These are phyloP conservation scores for Syzygium grande DNA, from an alignment of 345 rosid species.

Conservation along the genomic window DNA sequence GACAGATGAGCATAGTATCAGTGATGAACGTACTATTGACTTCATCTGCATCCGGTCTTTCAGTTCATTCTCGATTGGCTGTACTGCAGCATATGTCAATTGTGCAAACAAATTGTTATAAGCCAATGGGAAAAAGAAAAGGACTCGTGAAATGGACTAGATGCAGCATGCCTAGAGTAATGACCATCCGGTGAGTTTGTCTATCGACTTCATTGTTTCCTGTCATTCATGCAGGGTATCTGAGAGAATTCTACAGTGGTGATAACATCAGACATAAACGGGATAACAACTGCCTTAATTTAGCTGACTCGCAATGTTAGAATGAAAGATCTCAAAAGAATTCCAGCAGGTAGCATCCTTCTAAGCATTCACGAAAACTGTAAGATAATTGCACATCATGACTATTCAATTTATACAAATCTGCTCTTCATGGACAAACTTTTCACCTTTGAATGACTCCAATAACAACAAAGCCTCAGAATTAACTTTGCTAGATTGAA, in stretches of 20 bases:
- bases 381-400: background rate
- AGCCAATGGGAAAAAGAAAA: background rate
- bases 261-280: background rate
- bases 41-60: conserved; percentile 49
- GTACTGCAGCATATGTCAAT: conserved; percentile 34
- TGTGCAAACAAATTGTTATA: background rate
- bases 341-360: background rate
- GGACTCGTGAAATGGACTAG: background rate
- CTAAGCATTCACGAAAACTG: background rate
- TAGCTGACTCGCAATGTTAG: background rate
- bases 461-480: background rate
- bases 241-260: background rate
- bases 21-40: conserved; percentile 44
- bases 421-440: background rate
- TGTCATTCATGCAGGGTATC: background rate
- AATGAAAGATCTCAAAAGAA: background rate
- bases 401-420: background rate
- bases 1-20: conserved; percentile 40
- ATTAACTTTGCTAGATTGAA: background rate
- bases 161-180: background rate
- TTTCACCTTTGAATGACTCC: background rate
- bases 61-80: conserved; percentile 61
- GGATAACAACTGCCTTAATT: background rate
- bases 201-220: background rate
- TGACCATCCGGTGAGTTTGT: background rate